Conservation (phyloP, 2,329 filamentous ascomycete genomes). For the Cryphonectria radicalis region DNA sequence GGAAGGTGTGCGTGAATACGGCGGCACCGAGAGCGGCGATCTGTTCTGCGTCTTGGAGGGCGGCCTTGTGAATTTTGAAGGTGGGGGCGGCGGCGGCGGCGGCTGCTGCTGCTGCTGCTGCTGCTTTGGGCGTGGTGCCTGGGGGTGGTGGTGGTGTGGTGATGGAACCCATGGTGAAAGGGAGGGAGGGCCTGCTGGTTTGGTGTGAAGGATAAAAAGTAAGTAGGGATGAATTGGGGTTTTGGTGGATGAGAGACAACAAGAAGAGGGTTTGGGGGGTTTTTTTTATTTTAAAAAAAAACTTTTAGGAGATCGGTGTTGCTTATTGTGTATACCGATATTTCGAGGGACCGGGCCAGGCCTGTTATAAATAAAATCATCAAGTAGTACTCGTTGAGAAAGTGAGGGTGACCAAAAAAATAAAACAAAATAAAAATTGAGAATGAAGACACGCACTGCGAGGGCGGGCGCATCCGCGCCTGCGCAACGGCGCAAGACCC, state of each 20-base stretch:
- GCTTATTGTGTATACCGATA: background rate
- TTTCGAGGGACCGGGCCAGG: background rate
- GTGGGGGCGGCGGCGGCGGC: background rate
- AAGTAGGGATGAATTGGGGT: too few species aligned
- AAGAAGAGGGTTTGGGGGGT: background rate
- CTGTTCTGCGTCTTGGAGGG: conserved; percentile 34
- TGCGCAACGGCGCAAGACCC: background rate
- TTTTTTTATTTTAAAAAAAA: too few species aligned
- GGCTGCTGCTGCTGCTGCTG: too few species aligned
- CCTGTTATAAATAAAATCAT: background rate
- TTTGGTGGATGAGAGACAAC: background rate
- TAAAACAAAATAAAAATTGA: too few species aligned
- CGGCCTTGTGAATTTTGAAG: conserved; percentile 35
- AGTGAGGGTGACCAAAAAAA: background rate
- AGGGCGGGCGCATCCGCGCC: background rate
- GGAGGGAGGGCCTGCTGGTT: too few species aligned
- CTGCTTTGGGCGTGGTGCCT: background rate
- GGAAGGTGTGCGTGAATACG: conserved; percentile 46
- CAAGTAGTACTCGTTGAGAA: background rate
- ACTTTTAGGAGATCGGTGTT: background rate
- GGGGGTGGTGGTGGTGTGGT: background rate
- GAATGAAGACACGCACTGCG: too few species aligned
- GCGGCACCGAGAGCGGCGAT: conserved; percentile 42
- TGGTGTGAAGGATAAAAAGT: too few species aligned
- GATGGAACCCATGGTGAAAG: background rate